Conservation (phyloP, 148 eudicot species). For the Chenopodium album region DNA sequence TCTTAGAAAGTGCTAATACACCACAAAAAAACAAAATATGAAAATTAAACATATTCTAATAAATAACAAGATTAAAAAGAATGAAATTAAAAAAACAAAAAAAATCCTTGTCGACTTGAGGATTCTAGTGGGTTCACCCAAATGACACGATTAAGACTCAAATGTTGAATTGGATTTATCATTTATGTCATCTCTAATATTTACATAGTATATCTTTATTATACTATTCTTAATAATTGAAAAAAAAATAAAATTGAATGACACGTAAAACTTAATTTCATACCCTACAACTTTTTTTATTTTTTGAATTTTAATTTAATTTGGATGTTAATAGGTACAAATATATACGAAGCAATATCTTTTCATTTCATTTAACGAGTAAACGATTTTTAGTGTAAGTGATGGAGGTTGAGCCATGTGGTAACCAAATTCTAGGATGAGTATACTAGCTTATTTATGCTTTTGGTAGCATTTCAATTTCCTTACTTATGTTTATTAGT, state of each 20-base stretch:
- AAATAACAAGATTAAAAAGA: too few species aligned
- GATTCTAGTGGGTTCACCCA: not conserved
- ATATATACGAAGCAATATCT: too few species aligned
- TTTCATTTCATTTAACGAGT: not conserved
- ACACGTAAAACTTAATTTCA: constrained; percentile 15
- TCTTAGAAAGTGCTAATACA: not conserved
- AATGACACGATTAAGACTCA: not conserved
- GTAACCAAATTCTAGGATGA: constrained; percentile 15
- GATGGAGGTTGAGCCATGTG: constrained; percentile 26
- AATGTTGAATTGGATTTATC: not conserved
- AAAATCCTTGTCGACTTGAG: not conserved
- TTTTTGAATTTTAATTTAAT: not conserved
- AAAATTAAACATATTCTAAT: not conserved
- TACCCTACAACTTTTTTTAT: constrained; percentile 4
- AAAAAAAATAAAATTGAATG: not conserved
- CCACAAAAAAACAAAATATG: not conserved
- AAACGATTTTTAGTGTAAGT: not conserved
- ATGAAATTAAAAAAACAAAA: not conserved
- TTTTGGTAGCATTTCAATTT: not conserved
- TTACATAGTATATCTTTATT: too few species aligned
- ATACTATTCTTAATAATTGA: too few species aligned
- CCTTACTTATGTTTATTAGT: not conserved
- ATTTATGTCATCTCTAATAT: not conserved
- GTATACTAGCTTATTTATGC: not conserved
- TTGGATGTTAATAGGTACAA: too few species aligned